phyloP scores from a whole-genome alignment of 2,329 filamentous ascomycete genomes.

The Leptosphaerulina australis region DNA sequence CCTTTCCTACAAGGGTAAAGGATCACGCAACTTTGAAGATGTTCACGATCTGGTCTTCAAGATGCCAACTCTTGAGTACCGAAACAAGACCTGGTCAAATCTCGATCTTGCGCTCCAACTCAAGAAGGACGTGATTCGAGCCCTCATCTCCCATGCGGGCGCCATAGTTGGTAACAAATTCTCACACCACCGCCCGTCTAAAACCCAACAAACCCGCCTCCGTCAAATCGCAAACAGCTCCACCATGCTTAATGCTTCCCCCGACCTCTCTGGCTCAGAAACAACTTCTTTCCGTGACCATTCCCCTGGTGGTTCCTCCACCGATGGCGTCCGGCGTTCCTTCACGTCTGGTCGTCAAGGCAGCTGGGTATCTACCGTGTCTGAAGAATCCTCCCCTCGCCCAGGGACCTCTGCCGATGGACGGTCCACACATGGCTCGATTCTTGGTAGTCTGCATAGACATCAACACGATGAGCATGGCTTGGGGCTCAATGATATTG shows the following conservation, averaged over 20 bases:
- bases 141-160: conserved; percentile 91
- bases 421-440: conserved; percentile 32
- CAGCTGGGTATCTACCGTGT: conserved; percentile 37
- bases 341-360: conserved; percentile 43
- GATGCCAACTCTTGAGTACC: conserved; percentile 90
- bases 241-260: conserved; percentile 60
- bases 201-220: conserved; percentile 76
- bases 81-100: conserved; percentile 99
- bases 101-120: conserved; percentile 89
- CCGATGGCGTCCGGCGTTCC: conserved; percentile 33
- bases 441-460: conserved; percentile 29
- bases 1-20: conserved; percentile 94
- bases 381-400: conserved; percentile 36
- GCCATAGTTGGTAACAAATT: conserved; percentile 98
- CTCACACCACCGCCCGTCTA: conserved; percentile 81
- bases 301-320: conserved; percentile 39
- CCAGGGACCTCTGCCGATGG: conserved; percentile 25
- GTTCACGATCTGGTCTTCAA: conserved; percentile 98
- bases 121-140: conserved; percentile 93
- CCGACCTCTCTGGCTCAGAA: conserved; percentile 43
- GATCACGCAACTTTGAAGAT: conserved; percentile 93
- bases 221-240: conserved; percentile 84
- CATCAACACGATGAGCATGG: conserved; percentile 19
- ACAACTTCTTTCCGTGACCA: conserved; percentile 41
- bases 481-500: conserved; percentile 28